Conservation (phyloP, 108 stramenopile species). For the Nitzschia sp. region DNA sequence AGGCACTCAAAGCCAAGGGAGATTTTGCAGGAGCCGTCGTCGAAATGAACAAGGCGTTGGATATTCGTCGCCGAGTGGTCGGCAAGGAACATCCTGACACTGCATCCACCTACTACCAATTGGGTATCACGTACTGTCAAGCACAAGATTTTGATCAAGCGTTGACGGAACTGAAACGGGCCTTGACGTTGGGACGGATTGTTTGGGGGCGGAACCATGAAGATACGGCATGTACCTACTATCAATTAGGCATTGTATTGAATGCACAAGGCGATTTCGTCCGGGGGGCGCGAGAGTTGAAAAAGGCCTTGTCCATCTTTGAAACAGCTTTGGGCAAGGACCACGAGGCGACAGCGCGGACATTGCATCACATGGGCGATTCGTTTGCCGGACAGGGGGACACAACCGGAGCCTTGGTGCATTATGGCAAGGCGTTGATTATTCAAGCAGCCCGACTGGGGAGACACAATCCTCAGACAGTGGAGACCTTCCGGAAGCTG, state of each 20-base stretch:
- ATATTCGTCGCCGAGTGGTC: conserved; percentile 25
- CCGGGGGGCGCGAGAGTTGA: conserved; percentile 38
- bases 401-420: conserved; percentile 32
- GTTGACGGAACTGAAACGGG: conserved; percentile 38
- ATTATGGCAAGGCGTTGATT: conserved; percentile 38
- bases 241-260: conserved; percentile 43
- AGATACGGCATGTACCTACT: conserved; percentile 47
- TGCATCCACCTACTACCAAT: conserved; percentile 41
- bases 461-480: conserved; percentile 35
- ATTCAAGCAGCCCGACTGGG: conserved; percentile 37
- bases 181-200: conserved; percentile 39
- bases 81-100: conserved; percentile 44
- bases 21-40: conserved; percentile 29
- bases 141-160: conserved; percentile 37
- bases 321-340: conserved; percentile 34
- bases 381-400: conserved; percentile 33
- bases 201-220: conserved; percentile 35
- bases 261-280: conserved; percentile 35
- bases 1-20: conserved; percentile 38
- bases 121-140: conserved; percentile 34
- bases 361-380: conserved; percentile 45
- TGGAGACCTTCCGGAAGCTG: conserved; percentile 44
- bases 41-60: conserved; percentile 44
- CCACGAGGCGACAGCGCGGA: conserved; percentile 41
- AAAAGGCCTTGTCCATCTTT: conserved; percentile 39